Conservation (phyloP, 108 stramenopile genomes). For the Discostella stelligeroides region DNA sequence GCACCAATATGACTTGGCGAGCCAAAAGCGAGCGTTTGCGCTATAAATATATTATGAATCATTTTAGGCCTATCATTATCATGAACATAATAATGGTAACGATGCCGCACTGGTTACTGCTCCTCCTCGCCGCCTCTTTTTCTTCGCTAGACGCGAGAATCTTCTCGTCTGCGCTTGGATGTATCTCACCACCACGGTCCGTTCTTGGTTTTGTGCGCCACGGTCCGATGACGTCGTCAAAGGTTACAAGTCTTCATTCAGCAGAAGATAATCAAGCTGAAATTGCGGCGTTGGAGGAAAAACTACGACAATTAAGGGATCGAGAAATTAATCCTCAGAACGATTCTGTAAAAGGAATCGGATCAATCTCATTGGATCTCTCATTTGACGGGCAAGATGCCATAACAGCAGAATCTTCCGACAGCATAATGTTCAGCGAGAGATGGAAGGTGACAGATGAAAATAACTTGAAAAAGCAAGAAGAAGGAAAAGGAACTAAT, state of each 20-base stretch:
- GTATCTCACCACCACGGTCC: background rate
- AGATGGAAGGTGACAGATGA: constrained; percentile 40
- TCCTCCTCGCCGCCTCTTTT: constrained; percentile 3
- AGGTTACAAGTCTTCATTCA: constrained; percentile 20
- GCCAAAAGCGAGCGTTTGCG: too few species aligned
- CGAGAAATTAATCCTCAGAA: constrained; percentile 8
- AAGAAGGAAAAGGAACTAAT: constrained; percentile 10
- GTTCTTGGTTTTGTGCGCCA: background rate
- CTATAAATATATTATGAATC: too few species aligned
- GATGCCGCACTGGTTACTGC: background rate
- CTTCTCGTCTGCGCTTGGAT: background rate
- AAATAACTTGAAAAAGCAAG: background rate
- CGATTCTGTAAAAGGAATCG: background rate
- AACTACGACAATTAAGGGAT: constrained; percentile 34
- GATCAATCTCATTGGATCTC: background rate
- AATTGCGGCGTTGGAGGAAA: constrained; percentile 47
- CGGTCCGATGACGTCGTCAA: background rate
- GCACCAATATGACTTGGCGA: too few species aligned
- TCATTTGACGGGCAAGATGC: constrained; percentile 8
- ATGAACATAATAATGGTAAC: too few species aligned
- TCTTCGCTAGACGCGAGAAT: background rate
- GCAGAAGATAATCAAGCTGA: constrained; percentile 45
- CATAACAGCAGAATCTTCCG: constrained; percentile 28
- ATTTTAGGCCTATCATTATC: too few species aligned
- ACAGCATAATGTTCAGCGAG: constrained; percentile 51